Conservation (phyloP, 2,329 filamentous ascomycete species). For the Xylariaceae sp. region DNA sequence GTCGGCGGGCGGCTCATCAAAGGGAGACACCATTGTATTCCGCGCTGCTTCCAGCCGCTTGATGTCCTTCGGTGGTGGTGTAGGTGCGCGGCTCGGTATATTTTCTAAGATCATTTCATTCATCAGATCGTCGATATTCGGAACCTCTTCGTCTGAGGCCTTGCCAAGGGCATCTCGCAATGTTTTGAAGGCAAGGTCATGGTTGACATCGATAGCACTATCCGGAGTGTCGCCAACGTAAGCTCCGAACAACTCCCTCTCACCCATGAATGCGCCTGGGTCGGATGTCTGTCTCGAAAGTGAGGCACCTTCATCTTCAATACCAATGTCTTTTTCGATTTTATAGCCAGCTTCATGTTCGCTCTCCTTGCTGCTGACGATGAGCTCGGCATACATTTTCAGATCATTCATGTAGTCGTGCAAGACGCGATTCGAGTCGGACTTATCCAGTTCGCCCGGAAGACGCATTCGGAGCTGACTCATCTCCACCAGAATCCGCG, state of each 20-base stretch:
- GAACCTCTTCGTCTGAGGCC: slow-evolving; percentile 12
- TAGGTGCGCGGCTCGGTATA: slow-evolving; percentile 26
- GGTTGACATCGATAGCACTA: slow-evolving; percentile 35
- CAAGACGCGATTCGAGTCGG: slow-evolving; percentile 64
- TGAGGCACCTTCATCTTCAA: slow-evolving; percentile 1
- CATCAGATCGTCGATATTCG: slow-evolving; percentile 26
- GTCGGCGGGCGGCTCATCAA: slow-evolving; percentile 12
- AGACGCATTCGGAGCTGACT: slow-evolving; percentile 27
- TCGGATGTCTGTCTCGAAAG: slow-evolving; percentile 4
- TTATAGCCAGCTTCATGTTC: slow-evolving; percentile 11
- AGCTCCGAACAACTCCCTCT: slow-evolving; percentile 22
- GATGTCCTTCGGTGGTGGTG: slow-evolving; percentile 27
- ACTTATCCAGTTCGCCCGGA: slow-evolving; percentile 51
- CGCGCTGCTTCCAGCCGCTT: slow-evolving; percentile 25
- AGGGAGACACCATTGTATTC: slow-evolving; percentile 21
- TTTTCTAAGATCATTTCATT: slow-evolving; percentile 12
- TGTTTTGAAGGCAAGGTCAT: slow-evolving; percentile 20
- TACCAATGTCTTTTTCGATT: slow-evolving; percentile 3
- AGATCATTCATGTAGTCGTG: slow-evolving; percentile 67
- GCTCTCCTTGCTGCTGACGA: slow-evolving; percentile 18
- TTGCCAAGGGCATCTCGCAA: slow-evolving; percentile 13
- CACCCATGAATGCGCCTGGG: slow-evolving; percentile 24
- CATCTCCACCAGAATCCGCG: slow-evolving; percentile 31
- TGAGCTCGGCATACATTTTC: slow-evolving; percentile 52
- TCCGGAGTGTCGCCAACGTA: slow-evolving; percentile 35